Base-by-base conservation (phyloP, 768 basidiomycete species). In the Podaxis sp. region DNA sequence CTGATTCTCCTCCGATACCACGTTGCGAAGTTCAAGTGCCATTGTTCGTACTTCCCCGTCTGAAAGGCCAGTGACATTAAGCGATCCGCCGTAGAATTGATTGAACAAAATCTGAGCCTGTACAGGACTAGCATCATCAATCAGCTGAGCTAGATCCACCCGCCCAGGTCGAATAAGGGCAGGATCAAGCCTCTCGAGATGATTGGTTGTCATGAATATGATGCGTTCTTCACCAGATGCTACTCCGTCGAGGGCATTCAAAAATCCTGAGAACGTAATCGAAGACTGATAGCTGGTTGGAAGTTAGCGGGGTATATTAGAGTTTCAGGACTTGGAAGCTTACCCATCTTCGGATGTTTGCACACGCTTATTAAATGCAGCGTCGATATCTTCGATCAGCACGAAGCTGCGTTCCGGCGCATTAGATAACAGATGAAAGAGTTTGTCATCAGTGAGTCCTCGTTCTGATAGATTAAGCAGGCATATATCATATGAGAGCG, bases 151-250 rank as follows among this genome's bases (percentile, higher is more conserved):
- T 51, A 98, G 74, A 73, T 99, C 97, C 48, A 99, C 96, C 10
- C 97, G 86, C 17, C 97, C 97, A 0, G 97, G 96, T 56, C 97
- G 88, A 70, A 99, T 93, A 51, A 99, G 85, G 0, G 96, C 97
- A 5, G 94, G 90, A 75, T 99, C 97, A 38, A 99, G 85, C 65
- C 82, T 83, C 64, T 91, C 87, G 58, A 92, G 73, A 69, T 99
- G 97, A 74, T 99, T 99, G n/a, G 97, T 99, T 0, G 97, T 99
- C 89, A 99, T 92, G 77, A 99, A 99, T 38, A 99, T 86, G 71
- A 99, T 89, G n/a, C 97, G 88, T 70, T 97, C 95, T 77, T 98
- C 96, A 46, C 95, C 94, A 11, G 96, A 97, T 4, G 95, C 96
- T 30, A 99, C 96, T 17, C 97, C 97, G 71, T 99, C 97, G 2